Base-by-base conservation (phyloP, 2,329 filamentous ascomycete species). In the Neofusicoccum umdonicola region DNA sequence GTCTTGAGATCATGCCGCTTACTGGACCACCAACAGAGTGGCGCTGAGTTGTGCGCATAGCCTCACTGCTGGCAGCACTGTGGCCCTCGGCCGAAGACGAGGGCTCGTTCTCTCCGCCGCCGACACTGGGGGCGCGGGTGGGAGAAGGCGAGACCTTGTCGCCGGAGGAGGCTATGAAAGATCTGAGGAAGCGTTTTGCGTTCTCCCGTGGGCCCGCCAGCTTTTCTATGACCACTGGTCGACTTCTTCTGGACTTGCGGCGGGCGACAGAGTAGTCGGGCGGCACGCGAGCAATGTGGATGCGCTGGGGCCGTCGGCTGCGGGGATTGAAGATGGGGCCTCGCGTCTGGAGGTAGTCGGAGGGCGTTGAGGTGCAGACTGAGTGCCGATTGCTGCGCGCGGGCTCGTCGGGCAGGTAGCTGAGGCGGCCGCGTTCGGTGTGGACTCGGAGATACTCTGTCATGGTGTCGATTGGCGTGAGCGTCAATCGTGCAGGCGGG, bases 271-370 rank as follows among this genome's bases (percentile, higher is more conserved):
- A 71, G n/a, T 75, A 74, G 62, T 81, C 82, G 73, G 66, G 80
- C 48, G 74, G 80, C 67, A 81, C 84, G 64, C 79, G 81, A 65
- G 78, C 79, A 66, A 86, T 85, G 72, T 84, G 82, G 66, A 87
- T 86, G 47, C 83, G 84, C 69, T 85, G 83, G 48, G 83, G 84
- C 71, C 84, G 78, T 68, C 83, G 80, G 65, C 75, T 80, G 68
- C 84, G 81, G 64, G 79, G 80, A 70, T 81, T 80, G 71, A 84
- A 85, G 68, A 80, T 62, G 9, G 56, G 66, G 13, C 63, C 54
- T 17, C 63, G 19, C n/a, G 63, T 64, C 37, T 60, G 42, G 44
- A 64, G 54, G 45, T 60, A 47, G n/a, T 51, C 63, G 4, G 63
- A 41, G 31, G 63, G 63, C 9, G 63, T 60, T 17, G 45, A 60